A percentile compares a stretch with the other conserved stretches of the same genome.
Evolutionary conservation across 2,329 filamentous ascomycete species (phyloP).

Genomic region (Pseudogymnoascus sp.): DNA sequence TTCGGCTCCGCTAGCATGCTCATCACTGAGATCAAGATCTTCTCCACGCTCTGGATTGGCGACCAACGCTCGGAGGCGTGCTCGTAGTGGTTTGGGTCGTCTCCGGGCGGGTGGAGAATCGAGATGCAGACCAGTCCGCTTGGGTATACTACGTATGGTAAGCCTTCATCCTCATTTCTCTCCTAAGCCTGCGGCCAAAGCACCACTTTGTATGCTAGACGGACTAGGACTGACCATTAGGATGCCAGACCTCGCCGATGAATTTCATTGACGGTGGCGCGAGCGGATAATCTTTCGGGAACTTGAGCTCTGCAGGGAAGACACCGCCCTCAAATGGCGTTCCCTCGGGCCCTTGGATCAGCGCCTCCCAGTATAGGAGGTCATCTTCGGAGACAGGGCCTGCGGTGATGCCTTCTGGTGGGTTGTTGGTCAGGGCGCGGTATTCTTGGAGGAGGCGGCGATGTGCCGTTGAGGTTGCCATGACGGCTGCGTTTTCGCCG

Average conservation of each 20-base stretch:
- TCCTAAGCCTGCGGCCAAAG: not conserved
- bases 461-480: conserved; percentile 56
- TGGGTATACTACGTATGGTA: conserved; percentile 60
- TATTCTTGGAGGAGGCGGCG: conserved; percentile 93
- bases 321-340: conserved; percentile 95
- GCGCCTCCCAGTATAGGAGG: conserved; percentile 89
- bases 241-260: conserved; percentile 88
- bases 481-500: conserved; percentile 22
- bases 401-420: conserved; percentile 94
- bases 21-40: conserved; percentile 94
- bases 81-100: conserved; percentile 98
- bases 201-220: not conserved
- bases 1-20: conserved; percentile 97
- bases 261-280: conserved; percentile 96
- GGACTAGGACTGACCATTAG: conserved; percentile 60
- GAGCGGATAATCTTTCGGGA: conserved; percentile 94
- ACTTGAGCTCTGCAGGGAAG: conserved; percentile 89
- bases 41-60: conserved; percentile 94
- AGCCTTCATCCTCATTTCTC: not conserved
- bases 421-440: conserved; percentile 83
- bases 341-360: conserved; percentile 90
- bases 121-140: conserved; percentile 93
- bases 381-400: conserved; percentile 91
- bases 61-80: conserved; percentile 93
- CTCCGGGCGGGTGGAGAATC: conserved; percentile 92